A percentile compares a stretch with the other conserved stretches of the same genome.
phyloP scores from a whole-genome alignment of 2,329 filamentous ascomycete species.

The Diaporthe humulicola region DNA sequence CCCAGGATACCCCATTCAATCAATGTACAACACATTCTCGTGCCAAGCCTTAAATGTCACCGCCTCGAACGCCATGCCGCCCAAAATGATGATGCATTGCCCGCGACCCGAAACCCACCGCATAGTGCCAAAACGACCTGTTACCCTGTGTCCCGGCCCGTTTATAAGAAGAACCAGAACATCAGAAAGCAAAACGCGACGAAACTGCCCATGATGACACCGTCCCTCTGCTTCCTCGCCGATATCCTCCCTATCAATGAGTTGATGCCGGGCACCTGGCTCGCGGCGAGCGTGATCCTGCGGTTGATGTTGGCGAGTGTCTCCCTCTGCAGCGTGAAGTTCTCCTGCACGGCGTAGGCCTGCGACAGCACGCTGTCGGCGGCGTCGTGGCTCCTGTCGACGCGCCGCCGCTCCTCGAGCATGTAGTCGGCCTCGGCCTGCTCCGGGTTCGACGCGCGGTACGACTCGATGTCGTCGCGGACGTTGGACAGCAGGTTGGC shows the following conservation, averaged over 20 bases:
- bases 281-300: slow-evolving; percentile 89
- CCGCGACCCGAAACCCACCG: slow-evolving; percentile 11
- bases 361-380: slow-evolving; percentile 93
- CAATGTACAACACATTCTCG: slow-evolving; percentile 37
- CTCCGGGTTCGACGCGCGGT: slow-evolving; percentile 84
- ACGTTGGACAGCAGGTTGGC: slow-evolving; percentile 93
- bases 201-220: slow-evolving; percentile 91
- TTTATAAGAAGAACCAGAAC: slow-evolving; percentile 81
- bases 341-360: slow-evolving; percentile 96
- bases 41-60: slow-evolving; percentile 12
- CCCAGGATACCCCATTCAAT: slow-evolving; percentile 38
- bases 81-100: slow-evolving; percentile 27
- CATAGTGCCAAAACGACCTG: neutral
- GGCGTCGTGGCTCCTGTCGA: slow-evolving; percentile 92
- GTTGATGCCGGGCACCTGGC: slow-evolving; percentile 94
- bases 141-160: neutral
- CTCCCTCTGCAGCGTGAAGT: slow-evolving; percentile 88
- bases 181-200: slow-evolving; percentile 93
- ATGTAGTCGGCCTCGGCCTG: slow-evolving; percentile 96
- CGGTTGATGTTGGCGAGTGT: slow-evolving; percentile 90
- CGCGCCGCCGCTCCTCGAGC: slow-evolving; percentile 86
- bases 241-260: slow-evolving; percentile 92
- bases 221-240: slow-evolving; percentile 93
- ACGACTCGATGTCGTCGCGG: slow-evolving; percentile 90
- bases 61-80: slow-evolving; percentile 37